A percentile compares a stretch with the other conserved stretches of the same genome.
These are phyloP conservation scores for Domatiomyces globalis DNA, from an alignment of 2,329 filamentous ascomycete species.

Conservation along the genomic window DNA sequence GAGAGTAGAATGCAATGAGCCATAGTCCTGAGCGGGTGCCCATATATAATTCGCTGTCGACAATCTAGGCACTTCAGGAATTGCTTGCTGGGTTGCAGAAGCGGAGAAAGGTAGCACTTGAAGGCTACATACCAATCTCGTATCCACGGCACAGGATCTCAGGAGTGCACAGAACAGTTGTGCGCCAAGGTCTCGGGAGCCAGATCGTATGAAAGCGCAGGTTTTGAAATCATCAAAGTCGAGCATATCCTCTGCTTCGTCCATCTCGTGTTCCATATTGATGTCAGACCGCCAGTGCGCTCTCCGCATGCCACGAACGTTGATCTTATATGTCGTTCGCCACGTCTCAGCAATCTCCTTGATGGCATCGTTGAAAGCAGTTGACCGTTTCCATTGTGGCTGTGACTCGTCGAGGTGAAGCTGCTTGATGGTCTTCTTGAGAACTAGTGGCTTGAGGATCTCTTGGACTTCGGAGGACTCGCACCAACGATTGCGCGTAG, in stretches of 20 bases:
- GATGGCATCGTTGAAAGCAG: slow-evolving; percentile 60
- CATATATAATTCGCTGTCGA: slow-evolving; percentile 24
- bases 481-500: slow-evolving; percentile 75
- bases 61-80: slow-evolving; percentile 23
- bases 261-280: slow-evolving; percentile 46
- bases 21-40: slow-evolving; percentile 14
- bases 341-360: slow-evolving; percentile 32
- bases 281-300: slow-evolving; percentile 62
- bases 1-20: slow-evolving; percentile 1
- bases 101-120: slow-evolving; percentile 61
- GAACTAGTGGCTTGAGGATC: slow-evolving; percentile 49
- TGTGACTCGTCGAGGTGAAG: slow-evolving; percentile 54
- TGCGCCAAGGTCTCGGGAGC: slow-evolving; percentile 77
- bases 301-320: slow-evolving; percentile 53
- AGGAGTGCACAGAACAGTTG: slow-evolving; percentile 84
- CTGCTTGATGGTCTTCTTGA: slow-evolving; percentile 49
- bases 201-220: slow-evolving; percentile 54
- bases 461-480: slow-evolving; percentile 59
- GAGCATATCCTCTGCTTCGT: slow-evolving; percentile 52
- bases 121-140: slow-evolving; percentile 76
- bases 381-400: slow-evolving; percentile 45
- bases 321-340: slow-evolving; percentile 47
- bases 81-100: slow-evolving; percentile 24
- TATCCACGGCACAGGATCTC: slow-evolving; percentile 64
- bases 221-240: slow-evolving; percentile 60